Percentiles rank a stretch among this genome's conserved stretches.
Conservation (phyloP, 148 eudicot species). For the Linanthus parryae region DNA sequence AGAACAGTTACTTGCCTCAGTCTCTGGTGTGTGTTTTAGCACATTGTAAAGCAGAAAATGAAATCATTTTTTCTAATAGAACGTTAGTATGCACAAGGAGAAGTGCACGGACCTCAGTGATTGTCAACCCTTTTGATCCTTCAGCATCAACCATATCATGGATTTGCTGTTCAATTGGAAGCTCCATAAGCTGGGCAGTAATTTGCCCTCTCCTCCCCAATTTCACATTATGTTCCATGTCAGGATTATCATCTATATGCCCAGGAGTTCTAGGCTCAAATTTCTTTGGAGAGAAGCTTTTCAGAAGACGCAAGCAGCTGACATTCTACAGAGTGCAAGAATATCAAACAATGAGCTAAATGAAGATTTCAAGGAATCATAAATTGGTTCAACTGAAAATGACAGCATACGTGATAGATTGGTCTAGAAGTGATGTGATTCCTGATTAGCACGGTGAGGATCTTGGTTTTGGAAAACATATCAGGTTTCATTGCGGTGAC, state of each 20-base stretch:
- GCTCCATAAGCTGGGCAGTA: slow-evolving; percentile 84
- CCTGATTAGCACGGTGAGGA: too few species aligned
- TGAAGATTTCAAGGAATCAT: too few species aligned
- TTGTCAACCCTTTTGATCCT: slow-evolving; percentile 77
- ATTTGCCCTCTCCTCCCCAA: slow-evolving; percentile 50
- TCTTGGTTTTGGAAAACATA: too few species aligned
- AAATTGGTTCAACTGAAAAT: too few species aligned
- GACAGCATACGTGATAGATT: too few species aligned
- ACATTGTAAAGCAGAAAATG: too few species aligned
- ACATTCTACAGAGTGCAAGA: slow-evolving; percentile 46
- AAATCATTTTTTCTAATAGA: too few species aligned
- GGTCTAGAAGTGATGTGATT: too few species aligned
- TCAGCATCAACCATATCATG: slow-evolving; percentile 82
- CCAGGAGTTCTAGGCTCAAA: slow-evolving; percentile 58
- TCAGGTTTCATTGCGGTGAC: too few species aligned
- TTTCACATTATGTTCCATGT: slow-evolving; percentile 33
- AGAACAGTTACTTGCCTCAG: too few species aligned
- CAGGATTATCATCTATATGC: slow-evolving; percentile 36
- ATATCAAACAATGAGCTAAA: slow-evolving; percentile 8
- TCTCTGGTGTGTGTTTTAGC: too few species aligned
- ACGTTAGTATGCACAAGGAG: too few species aligned
- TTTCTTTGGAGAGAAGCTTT: slow-evolving; percentile 61
- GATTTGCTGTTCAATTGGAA: slow-evolving; percentile 86
- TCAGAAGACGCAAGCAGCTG: slow-evolving; percentile 69
- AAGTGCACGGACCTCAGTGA: slow-evolving; percentile 48